phyloP scores from a whole-genome alignment of 2,329 filamentous ascomycete species.

The Trichoderma sp. region DNA sequence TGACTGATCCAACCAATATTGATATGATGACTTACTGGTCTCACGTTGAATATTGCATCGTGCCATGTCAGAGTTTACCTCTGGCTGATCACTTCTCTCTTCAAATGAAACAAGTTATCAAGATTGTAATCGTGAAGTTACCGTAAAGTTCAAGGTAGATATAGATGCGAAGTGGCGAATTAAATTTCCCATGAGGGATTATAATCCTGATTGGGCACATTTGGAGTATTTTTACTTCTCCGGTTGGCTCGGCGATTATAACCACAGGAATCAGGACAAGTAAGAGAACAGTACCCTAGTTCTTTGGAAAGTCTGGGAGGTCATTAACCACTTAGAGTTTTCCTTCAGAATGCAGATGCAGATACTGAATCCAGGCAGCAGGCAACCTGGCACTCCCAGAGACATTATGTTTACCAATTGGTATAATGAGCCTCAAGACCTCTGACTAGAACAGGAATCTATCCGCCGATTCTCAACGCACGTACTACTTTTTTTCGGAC shows the following conservation, averaged over 20 bases:
- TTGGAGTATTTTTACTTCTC: neutral
- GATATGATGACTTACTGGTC: neutral
- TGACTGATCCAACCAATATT: neutral
- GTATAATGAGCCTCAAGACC: neutral
- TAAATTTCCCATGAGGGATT: neutral
- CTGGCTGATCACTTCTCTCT: neutral
- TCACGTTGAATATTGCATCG: neutral
- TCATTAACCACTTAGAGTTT: neutral
- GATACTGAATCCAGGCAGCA: neutral
- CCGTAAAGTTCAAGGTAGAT: neutral
- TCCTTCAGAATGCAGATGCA: neutral
- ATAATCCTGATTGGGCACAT: neutral
- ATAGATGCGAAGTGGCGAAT: neutral
- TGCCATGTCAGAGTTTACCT: neutral
- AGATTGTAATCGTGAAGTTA: neutral
- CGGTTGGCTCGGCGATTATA: neutral
- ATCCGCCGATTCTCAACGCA: neutral
- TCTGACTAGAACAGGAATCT: conserved; percentile 3
- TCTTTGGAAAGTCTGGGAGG: neutral
- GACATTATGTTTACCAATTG: neutral
- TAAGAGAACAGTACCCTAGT: neutral
- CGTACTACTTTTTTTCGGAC: neutral
- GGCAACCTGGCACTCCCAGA: neutral
- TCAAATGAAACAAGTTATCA: neutral
- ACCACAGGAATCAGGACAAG: neutral